phyloP scores from a whole-genome alignment of 495 filamentous ascomycete species.

The Lophiostoma macrostomum region DNA sequence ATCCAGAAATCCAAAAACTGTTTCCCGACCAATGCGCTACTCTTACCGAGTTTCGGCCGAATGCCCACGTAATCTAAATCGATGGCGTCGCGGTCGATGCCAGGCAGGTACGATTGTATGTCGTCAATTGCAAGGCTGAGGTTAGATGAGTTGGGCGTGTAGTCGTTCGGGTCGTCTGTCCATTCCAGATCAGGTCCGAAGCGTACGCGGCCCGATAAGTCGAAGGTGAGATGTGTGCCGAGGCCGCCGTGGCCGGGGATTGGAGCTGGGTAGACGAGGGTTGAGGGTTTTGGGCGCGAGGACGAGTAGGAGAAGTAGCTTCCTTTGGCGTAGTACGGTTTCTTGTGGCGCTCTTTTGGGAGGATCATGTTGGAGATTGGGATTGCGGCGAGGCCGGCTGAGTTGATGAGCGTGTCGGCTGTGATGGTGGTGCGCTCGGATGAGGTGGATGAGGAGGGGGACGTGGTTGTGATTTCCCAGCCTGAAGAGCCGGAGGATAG shows the following conservation, averaged over 20 bases:
- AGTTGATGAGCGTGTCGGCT: constrained; percentile 74
- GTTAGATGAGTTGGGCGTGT: constrained; percentile 55
- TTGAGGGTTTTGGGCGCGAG: constrained; percentile 61
- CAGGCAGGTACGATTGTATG: constrained; percentile 77
- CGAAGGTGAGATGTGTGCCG: constrained; percentile 90
- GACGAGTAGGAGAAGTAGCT: constrained; percentile 86
- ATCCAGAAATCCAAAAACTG: too few relatives aligned
- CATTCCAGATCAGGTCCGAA: constrained; percentile 97
- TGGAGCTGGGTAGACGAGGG: constrained; percentile 83
- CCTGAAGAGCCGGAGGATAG: constrained; percentile 48
- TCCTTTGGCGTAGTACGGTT: constrained; percentile 83
- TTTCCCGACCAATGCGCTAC: constrained; percentile 56
- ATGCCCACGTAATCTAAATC: constrained; percentile 85
- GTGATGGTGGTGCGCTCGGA: constrained; percentile 57
- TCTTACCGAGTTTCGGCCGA: constrained; percentile 73
- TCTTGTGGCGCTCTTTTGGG: constrained; percentile 53
- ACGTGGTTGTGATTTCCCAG: constrained; percentile 54
- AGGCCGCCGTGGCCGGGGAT: constrained; percentile 76
- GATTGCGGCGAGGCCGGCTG: constrained; percentile 77
- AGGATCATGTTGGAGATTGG: constrained; percentile 79
- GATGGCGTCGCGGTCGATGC: constrained; percentile 63
- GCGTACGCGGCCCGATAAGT: constrained; percentile 78
- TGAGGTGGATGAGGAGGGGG: too few relatives aligned
- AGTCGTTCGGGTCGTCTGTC: constrained; percentile 63
- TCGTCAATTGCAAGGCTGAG: constrained; percentile 65